Percentiles rank a stretch among this genome's conserved stretches.
These are phyloP conservation scores for Elaphomyces granulatus DNA, from an alignment of 495 filamentous ascomycete species.

Conservation along the genomic window DNA sequence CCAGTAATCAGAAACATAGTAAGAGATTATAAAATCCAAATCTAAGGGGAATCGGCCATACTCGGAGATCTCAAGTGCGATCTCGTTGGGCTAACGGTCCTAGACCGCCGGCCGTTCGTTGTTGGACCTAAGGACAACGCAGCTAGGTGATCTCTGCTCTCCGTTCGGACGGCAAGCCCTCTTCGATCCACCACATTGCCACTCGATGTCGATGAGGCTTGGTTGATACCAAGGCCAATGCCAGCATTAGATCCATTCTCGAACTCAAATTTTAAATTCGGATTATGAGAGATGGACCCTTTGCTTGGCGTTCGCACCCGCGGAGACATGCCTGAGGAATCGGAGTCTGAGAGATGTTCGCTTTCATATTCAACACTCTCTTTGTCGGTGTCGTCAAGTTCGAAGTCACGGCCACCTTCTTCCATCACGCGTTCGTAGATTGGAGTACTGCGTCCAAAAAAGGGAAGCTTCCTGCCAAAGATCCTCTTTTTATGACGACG, in stretches of 20 bases:
- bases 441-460: conserved; percentile 41
- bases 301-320: conserved; percentile 27
- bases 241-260: conserved; percentile 41
- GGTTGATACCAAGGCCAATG: conserved; percentile 35
- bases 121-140: conserved; percentile 29
- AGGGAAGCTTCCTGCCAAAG: conserved; percentile 35
- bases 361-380: conserved; percentile 39
- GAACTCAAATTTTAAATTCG: conserved; percentile 40
- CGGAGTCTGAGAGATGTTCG: conserved; percentile 21
- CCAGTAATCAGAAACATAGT: not conserved
- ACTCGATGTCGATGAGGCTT: conserved; percentile 13
- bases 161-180: conserved; percentile 62
- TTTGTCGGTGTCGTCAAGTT: conserved; percentile 50
- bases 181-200: conserved; percentile 52
- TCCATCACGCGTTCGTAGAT: conserved; percentile 80
- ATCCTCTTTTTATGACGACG: conserved; percentile 38
- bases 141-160: conserved; percentile 60
- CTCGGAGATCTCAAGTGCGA: conserved; percentile 29
- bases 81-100: conserved; percentile 32
- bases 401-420: conserved; percentile 56
- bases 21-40: not conserved
- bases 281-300: conserved; percentile 17
- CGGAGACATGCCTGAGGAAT: conserved; percentile 16
- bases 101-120: conserved; percentile 30
- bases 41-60: not conserved